Percentiles rank a stretch among this genome's conserved stretches.
These are phyloP conservation scores for Pittosporum tobira DNA, from an alignment of 129 eudicot genomes.

Conservation along the genomic window DNA sequence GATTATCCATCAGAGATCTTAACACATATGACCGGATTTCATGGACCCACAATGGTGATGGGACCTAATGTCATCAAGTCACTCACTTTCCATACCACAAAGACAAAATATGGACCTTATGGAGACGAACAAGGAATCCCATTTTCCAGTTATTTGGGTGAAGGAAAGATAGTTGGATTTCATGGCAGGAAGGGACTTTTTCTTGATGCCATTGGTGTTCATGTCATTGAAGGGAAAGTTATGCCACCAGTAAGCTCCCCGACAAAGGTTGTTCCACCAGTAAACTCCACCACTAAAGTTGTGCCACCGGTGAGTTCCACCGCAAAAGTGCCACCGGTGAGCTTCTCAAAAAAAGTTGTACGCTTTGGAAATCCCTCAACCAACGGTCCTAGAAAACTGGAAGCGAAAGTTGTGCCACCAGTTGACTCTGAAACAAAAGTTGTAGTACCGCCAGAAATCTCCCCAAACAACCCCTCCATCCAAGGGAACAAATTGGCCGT, in stretches of 20 bases:
- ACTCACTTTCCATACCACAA: constrained; percentile 50
- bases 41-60: constrained; percentile 40
- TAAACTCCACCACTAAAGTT: constrained; percentile 8
- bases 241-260: constrained; percentile 2
- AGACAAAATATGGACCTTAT: constrained; percentile 44
- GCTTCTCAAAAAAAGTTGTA: neutral
- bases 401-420: neutral
- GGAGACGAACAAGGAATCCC: constrained; percentile 48
- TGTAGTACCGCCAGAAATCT: neutral
- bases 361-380: neutral
- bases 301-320: constrained; percentile 5
- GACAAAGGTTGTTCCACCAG: constrained; percentile 1
- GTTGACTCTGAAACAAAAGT: neutral
- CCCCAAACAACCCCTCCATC: neutral
- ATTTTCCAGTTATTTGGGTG: constrained; percentile 34
- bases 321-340: neutral
- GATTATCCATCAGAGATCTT: constrained; percentile 45
- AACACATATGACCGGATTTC: constrained; percentile 42
- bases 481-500: constrained; percentile 4
- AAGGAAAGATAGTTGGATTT: constrained; percentile 47
- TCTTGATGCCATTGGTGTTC: constrained; percentile 52
- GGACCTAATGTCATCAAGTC: constrained; percentile 44
- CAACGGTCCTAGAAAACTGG: too few relatives aligned
- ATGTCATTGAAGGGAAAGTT: constrained; percentile 39
- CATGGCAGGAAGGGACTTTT: constrained; percentile 60